Evolutionary conservation across 768 basidiomycete genomes (phyloP).

Genomic region (Paxillus ammoniavirescens): DNA sequence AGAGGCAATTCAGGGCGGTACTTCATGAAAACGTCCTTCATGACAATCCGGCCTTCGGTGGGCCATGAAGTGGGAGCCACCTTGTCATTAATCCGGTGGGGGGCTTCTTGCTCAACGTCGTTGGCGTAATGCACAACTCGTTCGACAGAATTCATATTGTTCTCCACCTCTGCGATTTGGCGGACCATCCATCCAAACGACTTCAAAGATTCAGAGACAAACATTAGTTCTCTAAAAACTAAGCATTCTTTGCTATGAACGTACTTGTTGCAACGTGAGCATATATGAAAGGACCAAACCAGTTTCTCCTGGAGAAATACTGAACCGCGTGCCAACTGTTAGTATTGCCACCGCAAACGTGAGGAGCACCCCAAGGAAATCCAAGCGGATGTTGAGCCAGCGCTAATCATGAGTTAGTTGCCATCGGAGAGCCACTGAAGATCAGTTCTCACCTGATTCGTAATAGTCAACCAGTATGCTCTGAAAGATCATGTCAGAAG

Average conservation of each 20-base stretch:
- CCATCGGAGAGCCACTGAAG: background rate
- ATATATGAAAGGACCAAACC: constrained; percentile 79
- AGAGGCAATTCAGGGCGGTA: constrained; percentile 88
- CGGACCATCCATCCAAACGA: constrained; percentile 73
- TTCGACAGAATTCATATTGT: constrained; percentile 91
- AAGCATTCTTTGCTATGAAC: constrained; percentile 9
- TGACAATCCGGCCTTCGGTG: constrained; percentile 62
- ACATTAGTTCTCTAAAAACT: background rate
- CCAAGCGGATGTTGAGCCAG: constrained; percentile 90
- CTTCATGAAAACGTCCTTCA: constrained; percentile 73
- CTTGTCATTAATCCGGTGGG: constrained; percentile 59
- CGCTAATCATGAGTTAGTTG: constrained; percentile 37
- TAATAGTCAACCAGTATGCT: constrained; percentile 84
- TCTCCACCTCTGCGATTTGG: constrained; percentile 84
- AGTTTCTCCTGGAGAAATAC: constrained; percentile 77
- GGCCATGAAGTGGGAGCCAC: constrained; percentile 75
- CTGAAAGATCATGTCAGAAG: constrained; percentile 24
- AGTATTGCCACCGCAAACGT: constrained; percentile 81
- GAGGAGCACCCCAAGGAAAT: constrained; percentile 70
- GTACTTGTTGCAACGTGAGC: constrained; percentile 71
- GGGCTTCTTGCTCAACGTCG: constrained; percentile 79
- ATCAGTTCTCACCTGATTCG: constrained; percentile 59
- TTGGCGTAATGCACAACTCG: constrained; percentile 81
- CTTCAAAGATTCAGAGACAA: constrained; percentile 33
- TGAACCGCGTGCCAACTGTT: constrained; percentile 69